phyloP scores from a whole-genome alignment of 148 eudicot species.

The Fagopyrum homotropicum region DNA sequence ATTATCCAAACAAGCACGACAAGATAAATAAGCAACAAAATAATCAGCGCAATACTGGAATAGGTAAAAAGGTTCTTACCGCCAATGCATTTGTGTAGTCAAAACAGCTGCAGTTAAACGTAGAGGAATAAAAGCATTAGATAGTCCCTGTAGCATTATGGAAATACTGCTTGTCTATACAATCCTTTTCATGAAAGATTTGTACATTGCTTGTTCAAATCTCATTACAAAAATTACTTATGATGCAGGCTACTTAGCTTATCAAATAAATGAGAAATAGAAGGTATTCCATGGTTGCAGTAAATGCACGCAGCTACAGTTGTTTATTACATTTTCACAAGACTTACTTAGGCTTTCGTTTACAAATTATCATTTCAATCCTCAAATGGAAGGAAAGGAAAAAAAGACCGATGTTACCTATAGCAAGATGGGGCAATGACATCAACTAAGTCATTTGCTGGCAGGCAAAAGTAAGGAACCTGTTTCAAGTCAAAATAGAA shows the following conservation, averaged over 20 bases:
- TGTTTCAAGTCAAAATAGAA: conserved; percentile 27
- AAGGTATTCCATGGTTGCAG: neutral
- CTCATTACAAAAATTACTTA: neutral
- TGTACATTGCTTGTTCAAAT: neutral
- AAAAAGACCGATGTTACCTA: conserved; percentile 41
- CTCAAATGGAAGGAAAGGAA: conserved; percentile 2
- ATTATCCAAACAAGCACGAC: neutral
- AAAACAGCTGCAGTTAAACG: conserved; percentile 63
- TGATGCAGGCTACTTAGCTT: neutral
- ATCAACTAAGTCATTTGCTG: conserved; percentile 93
- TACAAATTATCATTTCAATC: neutral
- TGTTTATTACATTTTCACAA: neutral
- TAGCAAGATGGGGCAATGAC: conserved; percentile 99
- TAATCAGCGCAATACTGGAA: neutral
- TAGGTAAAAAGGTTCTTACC: conserved; percentile 36
- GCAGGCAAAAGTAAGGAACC: conserved; percentile 96
- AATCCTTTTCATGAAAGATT: neutral
- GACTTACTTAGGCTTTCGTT: neutral
- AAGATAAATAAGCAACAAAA: neutral
- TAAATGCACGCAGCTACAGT: neutral
- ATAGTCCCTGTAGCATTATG: neutral
- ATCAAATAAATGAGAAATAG: neutral
- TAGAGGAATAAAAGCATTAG: neutral
- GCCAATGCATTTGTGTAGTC: conserved; percentile 98
- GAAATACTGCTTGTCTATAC: neutral